Evolutionary conservation across 805 yeast species (phyloP), one percentile per base, ranked within the genome.

Genomic region (Schwanniomyces vanrijiae): DNA sequence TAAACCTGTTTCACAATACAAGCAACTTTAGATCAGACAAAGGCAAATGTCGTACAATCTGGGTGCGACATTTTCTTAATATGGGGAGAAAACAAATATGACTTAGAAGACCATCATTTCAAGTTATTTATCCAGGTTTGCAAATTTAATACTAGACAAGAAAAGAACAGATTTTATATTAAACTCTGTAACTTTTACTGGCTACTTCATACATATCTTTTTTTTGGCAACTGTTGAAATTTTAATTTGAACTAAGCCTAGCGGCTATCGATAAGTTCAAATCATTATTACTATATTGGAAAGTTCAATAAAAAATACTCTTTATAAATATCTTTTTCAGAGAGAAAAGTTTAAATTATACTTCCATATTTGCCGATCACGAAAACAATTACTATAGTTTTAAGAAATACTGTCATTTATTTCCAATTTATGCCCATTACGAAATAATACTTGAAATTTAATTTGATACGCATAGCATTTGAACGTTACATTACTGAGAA

Each of bases 361-460:
- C 18, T 14, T 28, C 9, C 33, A 13, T 13, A 13, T 13, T 22
- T 16, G 35, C 20, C 18, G 7, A 31, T 14, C 16, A 31, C 18
- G 11, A 18, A n/a, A 14, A 14, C 35, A 31, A 26, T 22, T 22
- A 26, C 29, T 26, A 26, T 11, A 26, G 29, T 31, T 14, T 14
- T 31, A 31, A 16, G 35, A 11, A 31, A 31, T 31, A 31, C 29
- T 13, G 10, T 16, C 35, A 31, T 31, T 31, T 31, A 11, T 31
- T 31, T 31, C 35, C 35, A 31, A 31, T 31, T 31, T 31, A 31
- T 31, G 35, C 35, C 35, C 35, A 31, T 31, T 31, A 31, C 35
- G 35, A 31, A 31, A 31, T 31, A 31, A 16, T 31, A 31, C 20
- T 31, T 18, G 35, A 31, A 31, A 31, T 31, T 14, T 16, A 31